These are phyloP conservation scores for Pezizomycotina sp. DNA, from an alignment of 2,329 filamentous ascomycete genomes.

Conservation along the genomic window DNA sequence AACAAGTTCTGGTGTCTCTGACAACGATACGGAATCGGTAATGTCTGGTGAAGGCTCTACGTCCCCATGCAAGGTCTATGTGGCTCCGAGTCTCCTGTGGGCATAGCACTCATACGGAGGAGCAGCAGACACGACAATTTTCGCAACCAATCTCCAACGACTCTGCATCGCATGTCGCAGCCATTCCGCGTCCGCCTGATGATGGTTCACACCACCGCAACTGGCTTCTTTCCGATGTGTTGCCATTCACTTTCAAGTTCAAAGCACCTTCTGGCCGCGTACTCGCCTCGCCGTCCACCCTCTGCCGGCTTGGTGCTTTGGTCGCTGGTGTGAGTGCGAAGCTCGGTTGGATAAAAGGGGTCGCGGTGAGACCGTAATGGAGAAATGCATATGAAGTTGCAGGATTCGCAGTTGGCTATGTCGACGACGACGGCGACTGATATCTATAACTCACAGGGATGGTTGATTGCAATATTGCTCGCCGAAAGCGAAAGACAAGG, in stretches of 20 bases:
- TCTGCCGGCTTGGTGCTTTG: conserved; percentile 60
- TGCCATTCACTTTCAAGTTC: conserved; percentile 95
- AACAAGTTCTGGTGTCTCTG: conserved; percentile 99
- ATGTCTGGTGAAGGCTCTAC: conserved; percentile 64
- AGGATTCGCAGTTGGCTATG: conserved; percentile 87
- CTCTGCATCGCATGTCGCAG: conserved; percentile 80
- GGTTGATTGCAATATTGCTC: too few relatives aligned
- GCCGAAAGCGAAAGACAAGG: conserved; percentile 68
- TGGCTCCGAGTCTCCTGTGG: conserved; percentile 16
- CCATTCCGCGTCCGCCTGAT: conserved; percentile 51
- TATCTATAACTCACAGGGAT: conserved; percentile 96
- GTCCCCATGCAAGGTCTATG: conserved; percentile 38
- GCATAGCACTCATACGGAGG: conserved; percentile 8
- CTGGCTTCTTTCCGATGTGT: conserved; percentile 43
- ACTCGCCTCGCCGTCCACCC: conserved; percentile 68
- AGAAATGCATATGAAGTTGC: conserved; percentile 58
- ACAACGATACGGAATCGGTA: conserved; percentile 89
- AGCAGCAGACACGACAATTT: conserved; percentile 19
- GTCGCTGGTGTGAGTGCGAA: conserved; percentile 65
- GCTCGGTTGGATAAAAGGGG: conserved; percentile 64
- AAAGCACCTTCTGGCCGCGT: conserved; percentile 91
- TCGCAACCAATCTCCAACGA: conserved; percentile 64
- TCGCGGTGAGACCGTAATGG: conserved; percentile 58
- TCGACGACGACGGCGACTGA: conserved; percentile 92
- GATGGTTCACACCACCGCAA: conserved; percentile 32